Percentiles rank a stretch among this genome's conserved stretches.
phyloP scores from a whole-genome alignment of 352 stramenopile species.

The Pythium aristosporum region DNA sequence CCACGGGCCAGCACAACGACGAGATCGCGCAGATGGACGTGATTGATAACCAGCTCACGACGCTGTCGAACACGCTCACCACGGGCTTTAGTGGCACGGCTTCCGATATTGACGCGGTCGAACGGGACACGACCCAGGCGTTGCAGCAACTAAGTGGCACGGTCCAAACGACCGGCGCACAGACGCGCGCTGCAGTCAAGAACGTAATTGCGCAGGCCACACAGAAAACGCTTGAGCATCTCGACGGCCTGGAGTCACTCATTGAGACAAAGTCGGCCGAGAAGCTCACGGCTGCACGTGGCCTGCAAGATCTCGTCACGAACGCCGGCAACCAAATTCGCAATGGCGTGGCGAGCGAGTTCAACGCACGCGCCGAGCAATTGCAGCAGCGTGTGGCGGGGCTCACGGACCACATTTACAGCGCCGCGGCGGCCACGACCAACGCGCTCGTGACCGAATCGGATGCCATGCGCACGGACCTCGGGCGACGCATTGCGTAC shows the following conservation, averaged over 20 bases:
- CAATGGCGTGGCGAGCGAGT: conserved; percentile 1
- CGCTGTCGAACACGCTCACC: conserved; percentile 2
- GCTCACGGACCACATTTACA: conserved; percentile 1
- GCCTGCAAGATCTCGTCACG: background rate
- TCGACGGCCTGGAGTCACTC: background rate
- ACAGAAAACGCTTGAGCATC: conserved; percentile 3
- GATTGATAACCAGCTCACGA: conserved; percentile 9
- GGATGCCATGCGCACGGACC: conserved; percentile 15
- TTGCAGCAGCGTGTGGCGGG: conserved; percentile 2
- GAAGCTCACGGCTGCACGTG: background rate
- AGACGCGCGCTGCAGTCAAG: conserved; percentile 9
- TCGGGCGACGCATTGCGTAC: conserved; percentile 10
- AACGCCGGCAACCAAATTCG: background rate
- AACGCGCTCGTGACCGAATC: conserved; percentile 5
- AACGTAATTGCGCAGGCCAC: conserved; percentile 1
- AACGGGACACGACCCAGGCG: conserved; percentile 5
- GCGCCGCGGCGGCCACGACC: background rate
- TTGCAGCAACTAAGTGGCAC: background rate
- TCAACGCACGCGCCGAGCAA: conserved; percentile 1
- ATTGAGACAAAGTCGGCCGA: background rate
- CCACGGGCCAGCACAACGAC: conserved; percentile 6
- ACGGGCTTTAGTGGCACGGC: background rate
- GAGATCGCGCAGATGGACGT: conserved; percentile 2
- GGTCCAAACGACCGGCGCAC: background rate
- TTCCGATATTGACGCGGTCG: conserved; percentile 7